Evolutionary conservation across 352 stramenopile genomes (phyloP), one percentile per base, ranked within the genome.

Genomic region (Elongisporangium undulatum): DNA sequence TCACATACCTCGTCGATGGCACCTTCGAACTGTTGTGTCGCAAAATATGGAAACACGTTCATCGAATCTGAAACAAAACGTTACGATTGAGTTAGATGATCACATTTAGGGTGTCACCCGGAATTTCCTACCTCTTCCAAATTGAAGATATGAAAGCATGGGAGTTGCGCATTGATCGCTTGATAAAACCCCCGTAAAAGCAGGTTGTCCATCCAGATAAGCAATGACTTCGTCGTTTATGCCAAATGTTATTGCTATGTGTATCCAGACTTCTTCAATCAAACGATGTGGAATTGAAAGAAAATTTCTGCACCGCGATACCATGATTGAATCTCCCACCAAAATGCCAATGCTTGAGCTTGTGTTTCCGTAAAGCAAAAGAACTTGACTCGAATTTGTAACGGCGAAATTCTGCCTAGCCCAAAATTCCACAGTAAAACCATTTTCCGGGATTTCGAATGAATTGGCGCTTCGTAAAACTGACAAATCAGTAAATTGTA

Each of bases 391-490:
- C 20, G 50, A 16, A 1, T 24, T 21, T 21, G 8, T 61, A 17
- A 17, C 16, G 9, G 34, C 34, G 4, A 45, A 45, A 45, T 16
- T 45, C 12, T 17, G 34, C 34, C 34, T 8, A 45, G 34, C 59
- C 75, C 73, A 86, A 4, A 84, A 72, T 51, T 85, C 78, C 7
- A 86, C 26, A 13, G 75, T 76, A 52, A 79, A 60, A 9, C 55
- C 64, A 0, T 54, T 51, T 0, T 34, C 17, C 17, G 66, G 56
- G 1, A 85, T 41, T 17, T 26, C 21, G 23, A 87, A 54, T 48
- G 50, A 60, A 52, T 61, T 39, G 1, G 60, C 56, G 49, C 71
- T 82, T 29, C 64, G 66, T 23, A 77, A 61, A 12, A 56, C 58
- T 6, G 71, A 75, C 0, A 2, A 20, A 15, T 54, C 19, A 1